A percentile compares a stretch with the other conserved stretches of the same genome.
These are phyloP conservation scores for Chrysoporthe cubensis DNA, from an alignment of 2,329 filamentous ascomycete species.

Conservation along the genomic window DNA sequence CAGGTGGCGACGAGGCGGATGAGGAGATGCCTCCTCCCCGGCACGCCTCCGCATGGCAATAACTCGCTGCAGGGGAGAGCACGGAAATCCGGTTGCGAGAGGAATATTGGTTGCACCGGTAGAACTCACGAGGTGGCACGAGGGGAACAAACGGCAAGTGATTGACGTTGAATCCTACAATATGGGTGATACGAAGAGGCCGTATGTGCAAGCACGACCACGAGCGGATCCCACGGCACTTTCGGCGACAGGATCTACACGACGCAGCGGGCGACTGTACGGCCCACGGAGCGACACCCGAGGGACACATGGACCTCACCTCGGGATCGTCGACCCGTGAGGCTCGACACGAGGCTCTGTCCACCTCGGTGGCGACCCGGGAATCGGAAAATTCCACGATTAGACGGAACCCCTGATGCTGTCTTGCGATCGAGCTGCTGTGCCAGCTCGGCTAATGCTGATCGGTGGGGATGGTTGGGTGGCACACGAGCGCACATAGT, in stretches of 20 bases:
- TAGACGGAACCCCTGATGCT: background rate
- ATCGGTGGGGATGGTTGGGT: background rate
- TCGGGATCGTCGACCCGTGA: too few species aligned
- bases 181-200: background rate
- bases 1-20: background rate
- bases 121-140: background rate
- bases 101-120: background rate
- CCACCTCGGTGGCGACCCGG: background rate
- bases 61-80: background rate
- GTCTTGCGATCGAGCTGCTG: background rate
- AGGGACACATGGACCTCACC: background rate
- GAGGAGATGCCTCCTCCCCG: background rate
- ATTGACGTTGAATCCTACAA: background rate
- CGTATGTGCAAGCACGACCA: background rate
- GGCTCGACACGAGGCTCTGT: background rate
- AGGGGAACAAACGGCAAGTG: background rate
- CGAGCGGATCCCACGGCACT: background rate
- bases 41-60: background rate
- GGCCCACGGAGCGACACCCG: background rate
- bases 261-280: background rate
- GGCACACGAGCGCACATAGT: background rate
- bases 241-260: background rate
- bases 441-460: constrained; percentile 5
- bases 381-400: background rate
- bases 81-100: background rate